Evolutionary conservation across 345 rosid species (phyloP).

Genomic region (Moringa oleifera): DNA sequence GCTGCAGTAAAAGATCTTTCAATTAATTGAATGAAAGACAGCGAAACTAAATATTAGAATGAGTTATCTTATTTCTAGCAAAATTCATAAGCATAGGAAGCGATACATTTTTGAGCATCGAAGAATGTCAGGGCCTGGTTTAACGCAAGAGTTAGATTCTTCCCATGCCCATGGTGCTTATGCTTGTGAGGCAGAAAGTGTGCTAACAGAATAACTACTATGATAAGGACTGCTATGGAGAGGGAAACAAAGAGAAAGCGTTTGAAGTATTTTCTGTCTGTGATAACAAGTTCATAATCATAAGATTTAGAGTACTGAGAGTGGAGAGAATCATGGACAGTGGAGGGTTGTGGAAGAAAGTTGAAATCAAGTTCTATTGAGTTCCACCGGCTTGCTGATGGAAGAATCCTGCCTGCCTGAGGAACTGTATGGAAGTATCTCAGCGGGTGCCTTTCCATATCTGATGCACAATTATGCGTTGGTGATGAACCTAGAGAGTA

Average conservation of each 20-base stretch:
- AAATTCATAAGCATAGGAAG: not conserved
- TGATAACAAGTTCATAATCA: slow-evolving; percentile 39
- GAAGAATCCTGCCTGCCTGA: slow-evolving; percentile 37
- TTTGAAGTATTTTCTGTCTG: slow-evolving; percentile 34
- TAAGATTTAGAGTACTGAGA: slow-evolving; percentile 45
- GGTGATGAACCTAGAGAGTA: too few species aligned
- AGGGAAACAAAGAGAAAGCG: slow-evolving; percentile 33
- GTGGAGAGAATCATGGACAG: slow-evolving; percentile 33
- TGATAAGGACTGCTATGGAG: slow-evolving; percentile 16
- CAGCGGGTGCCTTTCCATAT: slow-evolving; percentile 9
- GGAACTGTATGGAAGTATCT: slow-evolving; percentile 36
- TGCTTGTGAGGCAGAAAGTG: slow-evolving; percentile 37
- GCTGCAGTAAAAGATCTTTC: slow-evolving; percentile 26
- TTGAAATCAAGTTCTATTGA: slow-evolving; percentile 32
- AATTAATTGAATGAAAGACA: not conserved
- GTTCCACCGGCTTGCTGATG: slow-evolving; percentile 44
- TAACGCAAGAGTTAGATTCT: slow-evolving; percentile 51
- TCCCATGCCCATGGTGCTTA: slow-evolving; percentile 24
- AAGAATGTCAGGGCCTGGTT: slow-evolving; percentile 53
- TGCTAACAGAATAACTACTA: slow-evolving; percentile 21
- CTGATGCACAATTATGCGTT: slow-evolving; percentile 6
- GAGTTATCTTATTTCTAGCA: not conserved
- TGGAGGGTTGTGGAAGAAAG: slow-evolving; percentile 22
- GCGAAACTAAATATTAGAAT: not conserved
- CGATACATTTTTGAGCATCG: slow-evolving; percentile 59